These are phyloP conservation scores for Debaryomyces hansenii DNA, from an alignment of 805 yeast species.

Conservation along the genomic window DNA sequence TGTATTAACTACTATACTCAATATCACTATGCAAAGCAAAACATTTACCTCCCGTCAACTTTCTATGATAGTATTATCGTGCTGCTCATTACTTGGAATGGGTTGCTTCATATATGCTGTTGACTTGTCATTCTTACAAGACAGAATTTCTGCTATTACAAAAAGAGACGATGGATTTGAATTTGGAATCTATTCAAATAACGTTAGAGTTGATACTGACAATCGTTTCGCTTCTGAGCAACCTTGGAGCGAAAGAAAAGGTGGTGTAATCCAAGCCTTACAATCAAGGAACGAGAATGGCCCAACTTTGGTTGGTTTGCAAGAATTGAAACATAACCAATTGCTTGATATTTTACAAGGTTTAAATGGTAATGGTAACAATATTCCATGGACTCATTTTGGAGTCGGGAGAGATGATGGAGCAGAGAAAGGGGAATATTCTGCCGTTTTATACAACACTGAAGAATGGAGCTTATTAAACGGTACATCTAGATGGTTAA, in stretches of 20 bases:
- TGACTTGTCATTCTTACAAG: neutral
- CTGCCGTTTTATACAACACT: conserved; percentile 46
- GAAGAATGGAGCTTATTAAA: conserved; percentile 38
- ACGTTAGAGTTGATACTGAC: conserved; percentile 32
- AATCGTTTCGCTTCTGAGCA: conserved; percentile 8
- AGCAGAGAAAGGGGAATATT: conserved; percentile 46
- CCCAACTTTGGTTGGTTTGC: conserved; percentile 27
- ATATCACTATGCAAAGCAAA: neutral
- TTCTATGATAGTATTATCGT: neutral
- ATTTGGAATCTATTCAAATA: conserved; percentile 38
- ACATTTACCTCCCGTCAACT: neutral
- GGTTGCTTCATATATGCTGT: neutral
- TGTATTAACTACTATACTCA: no score
- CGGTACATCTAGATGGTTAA: conserved; percentile 51
- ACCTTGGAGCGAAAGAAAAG: conserved; percentile 13
- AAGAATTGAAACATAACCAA: conserved; percentile 50
- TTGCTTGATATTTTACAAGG: conserved; percentile 36
- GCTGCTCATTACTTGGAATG: neutral
- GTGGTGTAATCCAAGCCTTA: conserved; percentile 13
- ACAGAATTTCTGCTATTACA: neutral
- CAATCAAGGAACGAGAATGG: conserved; percentile 3
- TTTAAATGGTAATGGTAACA: conserved; percentile 28
- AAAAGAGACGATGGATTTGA: conserved; percentile 6
- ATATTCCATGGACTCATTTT: conserved; percentile 34
- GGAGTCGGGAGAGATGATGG: conserved; percentile 60